Conservation (phyloP, 805 yeast species). For the Scheffersomyces lignosus region DNA sequence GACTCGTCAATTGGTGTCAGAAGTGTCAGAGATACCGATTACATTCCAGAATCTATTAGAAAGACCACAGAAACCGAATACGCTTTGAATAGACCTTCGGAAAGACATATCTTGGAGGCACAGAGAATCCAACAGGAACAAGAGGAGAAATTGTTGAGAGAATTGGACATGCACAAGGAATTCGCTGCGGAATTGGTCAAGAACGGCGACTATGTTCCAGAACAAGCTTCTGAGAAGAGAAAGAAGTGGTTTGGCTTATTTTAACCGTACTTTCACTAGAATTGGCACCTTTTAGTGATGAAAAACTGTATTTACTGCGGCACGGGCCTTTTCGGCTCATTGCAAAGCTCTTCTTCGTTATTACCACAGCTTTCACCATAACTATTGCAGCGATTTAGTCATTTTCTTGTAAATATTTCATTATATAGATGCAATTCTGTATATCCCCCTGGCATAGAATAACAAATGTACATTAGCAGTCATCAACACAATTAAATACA, state of each 20-base stretch:
- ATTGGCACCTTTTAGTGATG: constrained; percentile 15
- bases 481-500: too few relatives aligned
- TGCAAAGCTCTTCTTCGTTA: too few relatives aligned
- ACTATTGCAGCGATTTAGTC: too few relatives aligned
- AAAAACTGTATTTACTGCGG: background rate
- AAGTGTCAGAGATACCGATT: constrained; percentile 44
- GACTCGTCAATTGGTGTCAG: constrained; percentile 39
- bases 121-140: constrained; percentile 66
- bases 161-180: constrained; percentile 27
- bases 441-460: too few relatives aligned
- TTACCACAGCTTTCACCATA: too few relatives aligned
- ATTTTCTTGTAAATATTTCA: too few relatives aligned
- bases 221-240: constrained; percentile 6
- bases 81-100: constrained; percentile 66
- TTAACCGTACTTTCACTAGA: too few relatives aligned
- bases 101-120: constrained; percentile 73
- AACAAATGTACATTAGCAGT: too few relatives aligned
- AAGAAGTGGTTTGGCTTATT: constrained; percentile 24
- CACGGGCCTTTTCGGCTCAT: too few relatives aligned
- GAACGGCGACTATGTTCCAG: constrained; percentile 7
- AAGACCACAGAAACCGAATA: constrained; percentile 45
- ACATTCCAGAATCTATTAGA: constrained; percentile 42
- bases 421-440: too few relatives aligned
- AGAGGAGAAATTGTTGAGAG: constrained; percentile 51
- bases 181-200: constrained; percentile 19